Conservation (phyloP, 2,329 filamentous ascomycete species). For the Microcera coccophila region DNA sequence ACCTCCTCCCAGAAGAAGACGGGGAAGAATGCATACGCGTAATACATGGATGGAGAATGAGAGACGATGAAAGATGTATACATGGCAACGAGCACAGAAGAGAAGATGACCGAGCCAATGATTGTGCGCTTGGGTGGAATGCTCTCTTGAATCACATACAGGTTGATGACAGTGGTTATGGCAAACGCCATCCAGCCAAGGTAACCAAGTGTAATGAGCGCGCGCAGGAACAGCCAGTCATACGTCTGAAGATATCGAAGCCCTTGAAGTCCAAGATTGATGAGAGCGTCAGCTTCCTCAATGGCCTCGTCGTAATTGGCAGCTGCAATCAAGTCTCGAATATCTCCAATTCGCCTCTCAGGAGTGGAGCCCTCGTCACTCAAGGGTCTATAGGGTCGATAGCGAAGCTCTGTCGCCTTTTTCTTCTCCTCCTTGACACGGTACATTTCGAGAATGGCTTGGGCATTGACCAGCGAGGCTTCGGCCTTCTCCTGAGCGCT, state of each 20-base stretch:
- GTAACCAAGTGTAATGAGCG: conserved; percentile 85
- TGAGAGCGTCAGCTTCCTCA: conserved; percentile 68
- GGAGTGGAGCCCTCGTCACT: conserved; percentile 59
- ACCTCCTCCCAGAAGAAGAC: conserved; percentile 97
- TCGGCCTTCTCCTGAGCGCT: conserved; percentile 72
- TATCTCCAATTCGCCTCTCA: conserved; percentile 63
- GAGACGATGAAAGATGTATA: conserved; percentile 79
- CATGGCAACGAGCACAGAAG: conserved; percentile 68
- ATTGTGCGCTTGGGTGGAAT: conserved; percentile 60
- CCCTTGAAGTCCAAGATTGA: conserved; percentile 73
- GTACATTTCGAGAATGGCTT: conserved; percentile 92
- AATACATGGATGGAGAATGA: conserved; percentile 78
- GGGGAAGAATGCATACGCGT: conserved; percentile 87
- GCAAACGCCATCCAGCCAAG: conserved; percentile 95
- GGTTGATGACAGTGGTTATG: conserved; percentile 79
- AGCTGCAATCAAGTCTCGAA: conserved; percentile 62
- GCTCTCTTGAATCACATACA: conserved; percentile 75
- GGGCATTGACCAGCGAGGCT: conserved; percentile 78
- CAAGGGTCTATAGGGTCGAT: conserved; percentile 70
- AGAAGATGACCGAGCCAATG: conserved; percentile 62
- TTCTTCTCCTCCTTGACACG: conserved; percentile 88
- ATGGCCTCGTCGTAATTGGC: conserved; percentile 74
- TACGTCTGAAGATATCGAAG: conserved; percentile 95
- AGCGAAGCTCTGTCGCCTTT: conserved; percentile 68
- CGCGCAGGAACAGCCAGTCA: conserved; percentile 92